Base-by-base conservation (phyloP, 805 yeast genomes). In the Wickerhamiella sergipiensis region DNA sequence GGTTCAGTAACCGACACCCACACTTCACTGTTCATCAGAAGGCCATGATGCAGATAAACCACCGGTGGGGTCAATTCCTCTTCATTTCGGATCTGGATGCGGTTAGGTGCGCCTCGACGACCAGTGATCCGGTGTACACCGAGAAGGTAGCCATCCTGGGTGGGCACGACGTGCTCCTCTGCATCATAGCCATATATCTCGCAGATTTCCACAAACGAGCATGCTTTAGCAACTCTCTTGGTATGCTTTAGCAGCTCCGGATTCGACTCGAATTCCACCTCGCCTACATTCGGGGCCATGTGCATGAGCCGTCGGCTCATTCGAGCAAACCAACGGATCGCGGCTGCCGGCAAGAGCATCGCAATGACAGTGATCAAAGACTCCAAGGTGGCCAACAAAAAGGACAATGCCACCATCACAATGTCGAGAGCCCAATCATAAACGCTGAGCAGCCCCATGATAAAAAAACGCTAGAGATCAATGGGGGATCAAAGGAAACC, bases 1-100 rank as follows among this genome's bases (percentile, higher is more conserved):
- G 75, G 71, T 53, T 74, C 65, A 52, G 70, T 52, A 50, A 69
- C 67, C 63, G 79, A 74, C 61, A 80, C 65, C 94, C 95, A 83
- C 23, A 85, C 72, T 61, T 92, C 97, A 45, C 89, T 80, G 64
- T 81, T 81, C 92, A 88, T 89, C 53, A 90, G 71, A 48, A 90
- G 70, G 0, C 97, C 97, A 62, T 90, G 97, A 63, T 90, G 97
- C 50, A 90, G 74, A 63, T 85, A 90, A 0, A 85, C 84, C 1
- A 83, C 81, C 0, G 71, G 71, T 46, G 43, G 60, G 23, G 8
- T 10, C 8, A 31, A 15, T 10, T 6, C n/a, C n/a, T 29, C 17
- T 7, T 15, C 47, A 7, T 43, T 12, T 17, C 19, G 8, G 19
- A 17, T 17, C 15, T 36, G 17, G 15, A 36, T 36, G 4, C 12